These are phyloP conservation scores for Blastobotrys robertii DNA, from an alignment of 805 yeast species.

Conservation along the genomic window DNA sequence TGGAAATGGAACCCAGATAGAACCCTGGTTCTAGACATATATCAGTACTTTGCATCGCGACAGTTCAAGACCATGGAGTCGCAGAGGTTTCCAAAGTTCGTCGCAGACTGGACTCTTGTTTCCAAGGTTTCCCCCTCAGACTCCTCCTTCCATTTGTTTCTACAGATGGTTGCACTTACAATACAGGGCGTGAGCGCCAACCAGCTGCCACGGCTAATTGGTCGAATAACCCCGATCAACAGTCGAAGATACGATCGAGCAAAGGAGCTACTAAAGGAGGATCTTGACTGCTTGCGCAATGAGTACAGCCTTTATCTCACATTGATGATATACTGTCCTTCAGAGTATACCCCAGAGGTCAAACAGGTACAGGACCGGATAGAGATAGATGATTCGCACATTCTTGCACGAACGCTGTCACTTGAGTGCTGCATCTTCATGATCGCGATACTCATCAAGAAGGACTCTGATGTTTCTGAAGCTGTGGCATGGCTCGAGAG, in stretches of 20 bases:
- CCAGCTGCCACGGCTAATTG: background rate
- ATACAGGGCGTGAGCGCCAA: background rate
- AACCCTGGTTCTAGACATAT: background rate
- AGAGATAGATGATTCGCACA: slow-evolving; percentile 1
- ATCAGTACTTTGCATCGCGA: background rate
- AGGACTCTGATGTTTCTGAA: background rate
- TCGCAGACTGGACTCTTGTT: background rate
- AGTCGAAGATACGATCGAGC: background rate
- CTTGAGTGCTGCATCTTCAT: background rate
- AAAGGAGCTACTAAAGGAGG: background rate
- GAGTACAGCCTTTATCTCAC: background rate
- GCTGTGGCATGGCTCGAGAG: background rate
- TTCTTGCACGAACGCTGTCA: slow-evolving; percentile 1
- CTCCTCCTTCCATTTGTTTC: slow-evolving; percentile 1
- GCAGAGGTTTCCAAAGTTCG: background rate
- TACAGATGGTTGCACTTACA: background rate
- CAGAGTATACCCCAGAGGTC: background rate
- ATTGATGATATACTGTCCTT: background rate
- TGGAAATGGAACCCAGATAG: background rate
- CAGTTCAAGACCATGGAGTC: background rate
- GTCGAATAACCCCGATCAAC: slow-evolving; percentile 1
- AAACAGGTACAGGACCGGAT: background rate
- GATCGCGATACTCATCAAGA: background rate
- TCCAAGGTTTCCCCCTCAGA: background rate
- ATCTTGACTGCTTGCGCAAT: background rate